Base-by-base conservation (phyloP, 1,284 basidiomycete species). In the Papiliotrema laurentii region DNA sequence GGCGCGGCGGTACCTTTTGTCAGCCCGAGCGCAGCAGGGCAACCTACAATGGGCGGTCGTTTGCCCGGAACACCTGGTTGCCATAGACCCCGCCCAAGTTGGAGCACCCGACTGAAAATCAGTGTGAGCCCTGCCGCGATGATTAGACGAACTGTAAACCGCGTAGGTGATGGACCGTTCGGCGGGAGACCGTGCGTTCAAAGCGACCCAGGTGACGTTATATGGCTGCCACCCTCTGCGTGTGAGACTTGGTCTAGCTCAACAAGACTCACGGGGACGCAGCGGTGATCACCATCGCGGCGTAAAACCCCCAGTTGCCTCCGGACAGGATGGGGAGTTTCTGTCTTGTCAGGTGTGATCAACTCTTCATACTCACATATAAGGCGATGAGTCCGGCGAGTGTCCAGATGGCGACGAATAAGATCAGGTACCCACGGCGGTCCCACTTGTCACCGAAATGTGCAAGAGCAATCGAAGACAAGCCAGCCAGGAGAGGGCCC, bases 141-240 rank as follows among this genome's bases (percentile, higher is more conserved):
- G 30, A 6, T 7, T 5, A 7, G 26, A 48, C 46, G 1, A 6
- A 48, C 46, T 48, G 40, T 48, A 48, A 18, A 48, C 46, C 5
- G 46, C 46, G 31, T 48, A 48, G 21, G 46, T 48, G 46, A 48
- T 48, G 19, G 46, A 48, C 10, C 46, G 46, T 24, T 48, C 46
- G 22, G 46, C 46, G 26, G 46, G 46, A 25, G 46, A 33, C 9
- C 46, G 46, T 13, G 46, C 40, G 25, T 48, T 48, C 18, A 48
- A 33, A 16, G 46, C 46, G 2, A 48, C 46, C 46, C 46, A 48
- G 6, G 46, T 48, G 21, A 48, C 46, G 21, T 48, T 48, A 39
- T 33, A 42, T 22, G 46, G 25, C 38, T 48, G 46, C 46, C 46
- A 48, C 16, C 27, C 27, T 18, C 46, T 47, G 37, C 9, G 19